Evolutionary conservation across 768 basidiomycete genomes (phyloP), one percentile per base, ranked within the genome.

Genomic region (Mycena belliarum): DNA sequence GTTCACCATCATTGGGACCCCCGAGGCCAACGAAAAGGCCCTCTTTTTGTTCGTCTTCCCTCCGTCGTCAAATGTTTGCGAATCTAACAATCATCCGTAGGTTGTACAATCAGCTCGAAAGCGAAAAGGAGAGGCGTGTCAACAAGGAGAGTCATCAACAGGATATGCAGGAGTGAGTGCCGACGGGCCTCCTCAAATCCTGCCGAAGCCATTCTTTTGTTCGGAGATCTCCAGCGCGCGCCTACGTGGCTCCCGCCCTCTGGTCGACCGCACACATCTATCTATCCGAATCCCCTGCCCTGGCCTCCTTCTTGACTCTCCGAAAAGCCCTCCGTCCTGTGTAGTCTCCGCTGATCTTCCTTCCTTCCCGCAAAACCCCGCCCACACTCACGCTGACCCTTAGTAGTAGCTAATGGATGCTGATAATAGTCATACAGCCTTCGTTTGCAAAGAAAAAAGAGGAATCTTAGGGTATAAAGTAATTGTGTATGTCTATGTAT

Each of bases 1-100:
- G 96, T 99, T 99, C 79, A 94, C 97, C 60, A 98, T 99, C 71
- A 82, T 97, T 45, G 97, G 97, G 53, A 94, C 94, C 14, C 91
- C 93, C 46, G 93, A 95, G 74, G 90, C 93, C 65, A 98, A 97
- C 73, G 96, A 99, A 77, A 96, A 98, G 76, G 97, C 97, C 2
- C 77, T 99, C 57, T 98, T 96, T 81, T 78, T 99, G 59, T 63
- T 15, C 49, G 61, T 52, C 3, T 45, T 46, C 46, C 21, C 10
- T 21, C 14, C 3, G 1, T 18, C 16, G n/a, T 32, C 15, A 32
- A 32, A 32, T 6, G 7, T 12, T 32, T 1, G 10, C 1, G 8
- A 2, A 14, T 12, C 11, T 3, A 29, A 38, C 3, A 38, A 35
- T 23, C 25, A 15, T 46, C 15, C 6, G 11, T 28, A 63, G 61